Evolutionary conservation across 371 early-diverging fungal species (phyloP).

Genomic region (Haplosporangium sp.): DNA sequence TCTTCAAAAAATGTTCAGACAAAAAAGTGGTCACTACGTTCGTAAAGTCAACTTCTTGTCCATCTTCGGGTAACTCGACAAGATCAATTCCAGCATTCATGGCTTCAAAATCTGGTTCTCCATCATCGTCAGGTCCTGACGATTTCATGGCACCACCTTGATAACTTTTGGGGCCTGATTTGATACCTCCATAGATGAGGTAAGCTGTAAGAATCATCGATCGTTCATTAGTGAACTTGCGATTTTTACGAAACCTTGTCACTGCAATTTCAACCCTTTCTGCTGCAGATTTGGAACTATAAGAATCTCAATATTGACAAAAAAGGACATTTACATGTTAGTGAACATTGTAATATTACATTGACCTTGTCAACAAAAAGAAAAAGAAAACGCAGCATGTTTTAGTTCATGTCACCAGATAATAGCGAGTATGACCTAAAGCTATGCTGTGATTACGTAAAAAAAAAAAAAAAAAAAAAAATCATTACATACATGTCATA

Average conservation of each 20-base stretch:
- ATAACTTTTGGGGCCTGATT: conserved; percentile 66
- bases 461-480: no score
- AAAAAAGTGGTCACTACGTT: conserved; percentile 70
- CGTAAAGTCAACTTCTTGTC: conserved; percentile 62
- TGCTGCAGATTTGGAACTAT: conserved; percentile 58
- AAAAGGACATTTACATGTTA: no score
- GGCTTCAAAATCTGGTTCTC: conserved; percentile 62
- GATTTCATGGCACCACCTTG: conserved; percentile 61
- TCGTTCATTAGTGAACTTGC: conserved; percentile 59
- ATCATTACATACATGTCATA: conserved; percentile 49
- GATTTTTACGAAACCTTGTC: conserved; percentile 68
- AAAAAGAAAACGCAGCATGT: no score
- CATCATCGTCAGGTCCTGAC: conserved; percentile 56
- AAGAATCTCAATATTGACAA: not conserved
- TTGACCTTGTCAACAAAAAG: no score
- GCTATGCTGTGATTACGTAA: not conserved
- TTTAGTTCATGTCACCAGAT: no score
- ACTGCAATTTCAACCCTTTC: conserved; percentile 70
- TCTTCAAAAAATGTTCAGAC: conserved; percentile 62
- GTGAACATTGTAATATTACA: no score
- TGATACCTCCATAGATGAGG: conserved; percentile 68
- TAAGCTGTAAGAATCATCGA: conserved; percentile 62
- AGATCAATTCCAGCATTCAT: conserved; percentile 60
- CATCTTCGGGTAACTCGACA: conserved; percentile 64
- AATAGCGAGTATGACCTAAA: not conserved